Evolutionary conservation across 2,329 filamentous ascomycete genomes (phyloP), one percentile per base, ranked within the genome.

Genomic region (Cladophialophora exuberans): DNA sequence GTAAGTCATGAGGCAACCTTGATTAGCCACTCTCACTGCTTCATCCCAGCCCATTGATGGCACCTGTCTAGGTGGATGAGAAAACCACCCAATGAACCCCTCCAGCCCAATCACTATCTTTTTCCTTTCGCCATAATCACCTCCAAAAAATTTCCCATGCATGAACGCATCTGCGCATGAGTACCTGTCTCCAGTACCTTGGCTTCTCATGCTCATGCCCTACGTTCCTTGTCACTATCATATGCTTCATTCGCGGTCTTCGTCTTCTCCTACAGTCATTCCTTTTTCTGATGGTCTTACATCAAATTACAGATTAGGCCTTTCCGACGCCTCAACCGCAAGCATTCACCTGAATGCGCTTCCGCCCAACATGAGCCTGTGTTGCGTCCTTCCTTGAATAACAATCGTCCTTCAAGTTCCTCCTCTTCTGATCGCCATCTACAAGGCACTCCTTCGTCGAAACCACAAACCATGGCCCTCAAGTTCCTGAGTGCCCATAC

Each of bases 401-500:
- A 57, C 22, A 42, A 25, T 25, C 52, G 52, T 20, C 52, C 58
- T 23, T 50, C 48, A 11, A 52, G 39, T 25, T 53, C 54, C 17
- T 56, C 51, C 41, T 54, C 58, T 5, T 44, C 38, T 17, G 52
- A 62, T 42, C 57, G 60, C 39, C 60, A 62, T 28, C 43, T 62
- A 17, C 35, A 52, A 30, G 31, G 38, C 38, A 18, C 22, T 15
- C 28, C 56, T 25, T 26, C 42, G 13, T 52, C 56, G 17, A 56
- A 53, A 44, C 56, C 61, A 23, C 55, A 45, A 52, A 50, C 59
- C 61, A 76, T 76, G 74, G 73, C 74, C 54, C 72, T 76, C 65
- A 77, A 71, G 65, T 75, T 77, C 62, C 72, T 77, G 47, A 71
- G 71, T 52, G 38, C 53, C n/a, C 62, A 65, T 62, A 67, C 70